phyloP scores from a whole-genome alignment of 176 grass and related monocot species.

The Phoenix roebelenii region DNA sequence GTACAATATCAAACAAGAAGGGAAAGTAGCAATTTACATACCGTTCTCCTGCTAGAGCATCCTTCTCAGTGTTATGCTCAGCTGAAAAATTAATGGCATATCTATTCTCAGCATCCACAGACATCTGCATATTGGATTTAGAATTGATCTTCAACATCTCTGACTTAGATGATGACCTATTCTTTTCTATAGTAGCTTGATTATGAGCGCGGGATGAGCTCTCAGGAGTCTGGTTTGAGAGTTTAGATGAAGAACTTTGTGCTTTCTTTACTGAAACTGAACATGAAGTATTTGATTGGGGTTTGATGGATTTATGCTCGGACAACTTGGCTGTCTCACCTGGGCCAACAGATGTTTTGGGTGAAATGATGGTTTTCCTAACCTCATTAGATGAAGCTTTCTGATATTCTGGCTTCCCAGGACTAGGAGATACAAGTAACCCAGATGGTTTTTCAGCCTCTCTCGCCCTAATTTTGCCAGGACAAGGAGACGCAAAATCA shows the following conservation, averaged over 20 bases:
- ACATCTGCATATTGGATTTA: constrained; percentile 34
- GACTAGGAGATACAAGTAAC: background rate
- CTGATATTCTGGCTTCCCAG: background rate
- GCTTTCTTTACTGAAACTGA: constrained; percentile 54
- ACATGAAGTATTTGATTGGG: constrained; percentile 28
- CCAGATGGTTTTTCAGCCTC: constrained; percentile 25
- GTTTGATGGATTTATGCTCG: constrained; percentile 38
- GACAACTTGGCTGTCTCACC: constrained; percentile 29
- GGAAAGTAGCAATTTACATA: constrained; percentile 13
- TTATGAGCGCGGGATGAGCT: constrained; percentile 33
- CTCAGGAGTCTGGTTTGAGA: constrained; percentile 30
- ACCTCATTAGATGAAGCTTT: constrained; percentile 9
- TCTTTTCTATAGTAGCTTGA: constrained; percentile 37
- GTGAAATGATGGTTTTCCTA: constrained; percentile 27
- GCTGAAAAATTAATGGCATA: constrained; percentile 27
- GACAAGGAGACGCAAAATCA: constrained; percentile 37
- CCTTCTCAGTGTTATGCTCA: constrained; percentile 40
- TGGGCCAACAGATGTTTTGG: constrained; percentile 20
- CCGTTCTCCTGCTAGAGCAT: constrained; percentile 50
- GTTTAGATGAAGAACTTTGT: constrained; percentile 51
- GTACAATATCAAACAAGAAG: no score
- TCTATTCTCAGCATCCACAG: constrained; percentile 31
- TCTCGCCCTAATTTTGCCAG: constrained; percentile 31
- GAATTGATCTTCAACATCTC: constrained; percentile 40
- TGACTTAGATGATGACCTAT: constrained; percentile 38